phyloP scores from a whole-genome alignment of 805 yeast species.

The Saturnispora serradocipensis region DNA sequence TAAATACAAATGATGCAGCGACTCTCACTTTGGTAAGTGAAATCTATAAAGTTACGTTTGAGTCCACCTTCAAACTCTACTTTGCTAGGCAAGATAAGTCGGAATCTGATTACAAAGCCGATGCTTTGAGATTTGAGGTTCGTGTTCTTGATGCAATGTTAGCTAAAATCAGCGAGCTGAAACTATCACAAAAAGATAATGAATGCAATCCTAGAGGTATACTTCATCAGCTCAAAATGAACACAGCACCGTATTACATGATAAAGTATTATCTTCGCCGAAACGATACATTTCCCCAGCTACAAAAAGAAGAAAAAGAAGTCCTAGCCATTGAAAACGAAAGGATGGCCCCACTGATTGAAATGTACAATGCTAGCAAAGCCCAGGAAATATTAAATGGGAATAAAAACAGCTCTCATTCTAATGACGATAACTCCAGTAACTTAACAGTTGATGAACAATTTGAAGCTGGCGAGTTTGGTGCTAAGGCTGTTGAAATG shows the following conservation, averaged over 20 bases:
- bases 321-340: neutral
- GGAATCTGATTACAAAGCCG: neutral
- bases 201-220: neutral
- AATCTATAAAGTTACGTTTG: neutral
- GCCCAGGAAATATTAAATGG: neutral
- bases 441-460: neutral
- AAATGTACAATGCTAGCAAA: neutral
- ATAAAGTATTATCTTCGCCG: neutral
- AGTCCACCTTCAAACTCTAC: neutral
- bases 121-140: neutral
- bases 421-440: neutral
- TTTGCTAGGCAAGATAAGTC: neutral
- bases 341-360: neutral
- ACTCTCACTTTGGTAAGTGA: neutral
- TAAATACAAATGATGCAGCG: neutral
- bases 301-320: neutral
- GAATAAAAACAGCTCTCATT: no score
- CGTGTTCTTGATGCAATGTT: slow-evolving; percentile 2
- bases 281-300: neutral
- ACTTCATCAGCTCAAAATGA: neutral
- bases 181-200: neutral
- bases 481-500: slow-evolving; percentile 1
- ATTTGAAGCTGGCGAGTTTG: slow-evolving; percentile 5
- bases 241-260: slow-evolving; percentile 2
- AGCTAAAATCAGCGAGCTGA: neutral